Conservation (phyloP, 2,329 filamentous ascomycete genomes). For the Stachybotrys chlorohalonatus region DNA sequence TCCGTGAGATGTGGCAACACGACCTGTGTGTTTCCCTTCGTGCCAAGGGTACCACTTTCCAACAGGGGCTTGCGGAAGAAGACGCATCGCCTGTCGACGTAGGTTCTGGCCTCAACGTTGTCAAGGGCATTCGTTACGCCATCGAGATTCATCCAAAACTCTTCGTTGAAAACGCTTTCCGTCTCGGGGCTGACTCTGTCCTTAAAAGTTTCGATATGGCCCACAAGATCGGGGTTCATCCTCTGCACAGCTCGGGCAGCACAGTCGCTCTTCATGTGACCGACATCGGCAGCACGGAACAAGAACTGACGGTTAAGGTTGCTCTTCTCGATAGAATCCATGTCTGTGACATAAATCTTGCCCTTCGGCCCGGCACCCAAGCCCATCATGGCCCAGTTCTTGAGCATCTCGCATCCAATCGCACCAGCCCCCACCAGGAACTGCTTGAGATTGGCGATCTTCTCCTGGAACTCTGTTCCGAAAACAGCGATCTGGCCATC, state of each 20-base stretch:
- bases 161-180: slow-evolving; percentile 87
- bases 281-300: slow-evolving; percentile 89
- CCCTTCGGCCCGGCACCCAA: slow-evolving; percentile 81
- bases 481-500: slow-evolving; percentile 97
- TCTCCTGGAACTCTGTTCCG: slow-evolving; percentile 86
- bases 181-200: slow-evolving; percentile 89
- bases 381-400: slow-evolving; percentile 99
- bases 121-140: slow-evolving; percentile 95
- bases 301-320: slow-evolving; percentile 97
- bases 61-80: slow-evolving; percentile 97
- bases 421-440: slow-evolving; percentile 95
- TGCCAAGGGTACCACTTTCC: slow-evolving; percentile 95
- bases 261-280: slow-evolving; percentile 92
- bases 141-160: slow-evolving; percentile 81
- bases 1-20: slow-evolving; percentile 86
- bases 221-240: slow-evolving; percentile 90
- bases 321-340: slow-evolving; percentile 98
- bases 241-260: slow-evolving; percentile 80
- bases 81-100: slow-evolving; percentile 91
- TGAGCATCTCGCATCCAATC: slow-evolving; percentile 97
- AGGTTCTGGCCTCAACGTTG: slow-evolving; percentile 94
- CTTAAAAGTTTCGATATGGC: slow-evolving; percentile 76
- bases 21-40: slow-evolving; percentile 97
- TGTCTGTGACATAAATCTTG: slow-evolving; percentile 88
- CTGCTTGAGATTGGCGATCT: slow-evolving; percentile 80